phyloP scores from a whole-genome alignment of 1,284 basidiomycete species.

The Leccinum fallax region DNA sequence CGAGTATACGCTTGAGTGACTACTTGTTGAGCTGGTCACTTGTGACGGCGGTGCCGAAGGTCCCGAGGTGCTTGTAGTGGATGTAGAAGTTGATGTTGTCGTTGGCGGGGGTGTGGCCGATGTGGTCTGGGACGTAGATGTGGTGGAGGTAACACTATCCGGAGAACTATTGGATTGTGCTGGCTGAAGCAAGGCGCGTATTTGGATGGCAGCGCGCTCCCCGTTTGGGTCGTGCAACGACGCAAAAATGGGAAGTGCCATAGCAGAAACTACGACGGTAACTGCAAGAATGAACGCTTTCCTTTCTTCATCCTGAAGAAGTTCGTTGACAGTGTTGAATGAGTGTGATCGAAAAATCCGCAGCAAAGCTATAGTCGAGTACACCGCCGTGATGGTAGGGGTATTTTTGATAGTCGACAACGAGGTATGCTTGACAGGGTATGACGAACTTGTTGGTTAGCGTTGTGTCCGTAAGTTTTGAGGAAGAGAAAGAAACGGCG shows the following conservation, averaged over 20 bases:
- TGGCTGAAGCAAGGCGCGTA: constrained; percentile 15
- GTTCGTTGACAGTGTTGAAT: constrained; percentile 13
- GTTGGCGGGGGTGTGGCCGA: background rate
- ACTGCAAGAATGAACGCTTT: constrained; percentile 31
- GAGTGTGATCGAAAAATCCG: constrained; percentile 29
- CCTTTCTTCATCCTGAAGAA: constrained; percentile 30
- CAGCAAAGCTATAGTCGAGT: constrained; percentile 19
- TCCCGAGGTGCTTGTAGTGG: constrained; percentile 7
- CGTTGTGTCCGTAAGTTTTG: background rate
- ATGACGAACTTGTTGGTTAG: background rate
- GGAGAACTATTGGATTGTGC: background rate
- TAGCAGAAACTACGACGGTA: constrained; percentile 30
- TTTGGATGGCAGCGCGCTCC: constrained; percentile 19
- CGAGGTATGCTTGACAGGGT: background rate
- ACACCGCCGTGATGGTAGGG: constrained; percentile 11
- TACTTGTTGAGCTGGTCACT: background rate
- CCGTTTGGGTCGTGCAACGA: constrained; percentile 28
- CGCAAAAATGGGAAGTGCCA: constrained; percentile 33
- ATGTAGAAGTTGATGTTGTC: background rate
- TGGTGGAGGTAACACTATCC: constrained; percentile 1
- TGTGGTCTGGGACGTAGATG: constrained; percentile 6
- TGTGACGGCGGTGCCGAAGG: constrained; percentile 13
- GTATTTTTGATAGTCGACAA: constrained; percentile 7
- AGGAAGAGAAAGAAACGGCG: background rate
- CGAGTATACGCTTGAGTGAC: background rate